Evolutionary conservation across 352 stramenopile genomes (phyloP).

Genomic region (Pythium grandisporangium): DNA sequence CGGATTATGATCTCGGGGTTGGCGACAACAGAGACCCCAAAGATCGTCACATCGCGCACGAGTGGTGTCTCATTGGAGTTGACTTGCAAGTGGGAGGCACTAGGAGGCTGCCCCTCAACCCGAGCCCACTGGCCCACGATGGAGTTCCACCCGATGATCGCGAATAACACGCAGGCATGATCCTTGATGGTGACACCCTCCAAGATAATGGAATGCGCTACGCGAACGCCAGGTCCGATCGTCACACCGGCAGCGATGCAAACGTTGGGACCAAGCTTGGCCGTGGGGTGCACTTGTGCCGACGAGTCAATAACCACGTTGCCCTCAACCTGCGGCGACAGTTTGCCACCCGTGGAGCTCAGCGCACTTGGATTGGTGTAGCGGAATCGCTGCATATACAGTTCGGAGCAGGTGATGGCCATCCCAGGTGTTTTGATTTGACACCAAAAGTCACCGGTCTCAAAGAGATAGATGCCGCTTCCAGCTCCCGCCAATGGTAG

Average conservation of each 20-base stretch:
- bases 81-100: slow-evolving; percentile 60
- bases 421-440: slow-evolving; percentile 88
- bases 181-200: slow-evolving; percentile 85
- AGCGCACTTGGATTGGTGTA: slow-evolving; percentile 83
- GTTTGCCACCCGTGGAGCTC: slow-evolving; percentile 70
- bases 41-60: slow-evolving; percentile 87
- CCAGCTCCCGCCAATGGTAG: slow-evolving; percentile 72
- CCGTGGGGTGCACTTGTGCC: slow-evolving; percentile 73
- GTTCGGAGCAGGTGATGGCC: slow-evolving; percentile 85
- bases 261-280: slow-evolving; percentile 83
- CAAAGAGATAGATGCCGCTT: slow-evolving; percentile 54
- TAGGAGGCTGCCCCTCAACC: slow-evolving; percentile 75
- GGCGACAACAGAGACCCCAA: slow-evolving; percentile 80
- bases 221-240: slow-evolving; percentile 68
- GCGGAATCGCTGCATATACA: slow-evolving; percentile 88
- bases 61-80: slow-evolving; percentile 60
- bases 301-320: slow-evolving; percentile 80
- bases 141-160: slow-evolving; percentile 86
- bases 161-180: slow-evolving; percentile 80
- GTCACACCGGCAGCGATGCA: slow-evolving; percentile 77
- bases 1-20: slow-evolving; percentile 85
- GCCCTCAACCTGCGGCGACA: slow-evolving; percentile 79
- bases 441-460: slow-evolving; percentile 86
- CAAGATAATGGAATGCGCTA: slow-evolving; percentile 85
- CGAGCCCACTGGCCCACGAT: slow-evolving; percentile 83